Evolutionary conservation across 202 grass and related monocot species (phyloP).

Genomic region (Zoysia matrella): DNA sequence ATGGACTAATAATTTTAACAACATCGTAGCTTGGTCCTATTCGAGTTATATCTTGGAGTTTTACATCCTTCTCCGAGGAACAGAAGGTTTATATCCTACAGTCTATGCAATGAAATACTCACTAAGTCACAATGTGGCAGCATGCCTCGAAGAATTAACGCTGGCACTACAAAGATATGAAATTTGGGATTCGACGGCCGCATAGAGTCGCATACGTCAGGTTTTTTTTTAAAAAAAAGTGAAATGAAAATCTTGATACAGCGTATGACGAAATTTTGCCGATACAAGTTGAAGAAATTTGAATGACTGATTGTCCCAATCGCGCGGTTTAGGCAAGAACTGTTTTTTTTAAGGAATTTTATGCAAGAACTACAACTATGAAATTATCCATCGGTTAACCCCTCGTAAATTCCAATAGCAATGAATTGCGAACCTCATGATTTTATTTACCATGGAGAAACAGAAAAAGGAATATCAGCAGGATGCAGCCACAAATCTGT

Average conservation of each 20-base stretch:
- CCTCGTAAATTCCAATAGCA: background rate
- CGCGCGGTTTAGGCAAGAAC: background rate
- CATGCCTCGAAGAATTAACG: background rate
- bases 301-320: background rate
- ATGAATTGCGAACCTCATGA: background rate
- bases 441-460: background rate
- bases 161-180: background rate
- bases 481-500: background rate
- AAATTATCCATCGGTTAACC: background rate
- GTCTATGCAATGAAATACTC: background rate
- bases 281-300: background rate
- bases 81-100: background rate
- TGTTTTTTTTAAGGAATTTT: too few species aligned
- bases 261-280: background rate
- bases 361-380: too few species aligned
- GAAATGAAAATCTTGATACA: background rate
- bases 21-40: background rate
- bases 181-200: background rate
- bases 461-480: background rate
- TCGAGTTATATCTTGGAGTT: background rate
- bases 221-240: background rate
- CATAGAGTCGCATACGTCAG: background rate
- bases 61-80: background rate
- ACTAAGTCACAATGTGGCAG: background rate
- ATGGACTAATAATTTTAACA: background rate